Percentiles rank a stretch among this genome's conserved stretches.
These are phyloP conservation scores for Aquilaria yunnanensis DNA, from an alignment of 345 rosid genomes.

Conservation along the genomic window DNA sequence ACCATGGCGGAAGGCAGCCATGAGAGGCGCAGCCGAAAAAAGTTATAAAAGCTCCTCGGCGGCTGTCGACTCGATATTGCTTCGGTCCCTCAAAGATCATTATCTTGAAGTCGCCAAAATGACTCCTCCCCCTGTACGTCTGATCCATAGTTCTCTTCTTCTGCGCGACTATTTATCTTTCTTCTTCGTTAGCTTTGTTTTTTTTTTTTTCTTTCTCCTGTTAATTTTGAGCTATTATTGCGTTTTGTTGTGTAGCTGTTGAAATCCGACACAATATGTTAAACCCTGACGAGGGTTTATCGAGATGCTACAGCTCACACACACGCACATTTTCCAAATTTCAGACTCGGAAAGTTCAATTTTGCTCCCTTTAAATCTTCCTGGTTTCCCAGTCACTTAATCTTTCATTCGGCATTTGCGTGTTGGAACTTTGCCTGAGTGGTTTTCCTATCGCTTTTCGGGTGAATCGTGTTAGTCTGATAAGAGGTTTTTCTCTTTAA, in stretches of 20 bases:
- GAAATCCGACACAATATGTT: background rate
- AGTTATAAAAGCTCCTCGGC: slow-evolving; percentile 20
- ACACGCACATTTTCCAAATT: too few species aligned
- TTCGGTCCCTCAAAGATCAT: slow-evolving; percentile 94
- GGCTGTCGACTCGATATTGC: slow-evolving; percentile 65
- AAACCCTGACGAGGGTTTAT: background rate
- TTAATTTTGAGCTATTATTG: background rate
- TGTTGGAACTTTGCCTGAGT: too few species aligned
- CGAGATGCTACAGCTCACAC: too few species aligned
- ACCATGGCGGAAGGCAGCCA: slow-evolving; percentile 30
- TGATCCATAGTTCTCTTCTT: background rate
- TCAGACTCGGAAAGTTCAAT: too few species aligned
- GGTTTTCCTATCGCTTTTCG: too few species aligned
- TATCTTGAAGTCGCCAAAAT: slow-evolving; percentile 73
- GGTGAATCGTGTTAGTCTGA: too few species aligned
- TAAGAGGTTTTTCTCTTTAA: too few species aligned
- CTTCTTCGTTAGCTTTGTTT: background rate
- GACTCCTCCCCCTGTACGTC: slow-evolving; percentile 87
- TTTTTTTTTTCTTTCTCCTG: background rate
- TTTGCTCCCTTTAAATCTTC: too few species aligned
- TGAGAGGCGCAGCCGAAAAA: slow-evolving; percentile 19
- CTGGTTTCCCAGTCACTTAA: too few species aligned
- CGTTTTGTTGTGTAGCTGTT: background rate
- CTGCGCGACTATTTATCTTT: background rate
- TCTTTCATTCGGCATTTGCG: too few species aligned